Percentiles rank a stretch among this genome's conserved stretches.
These are phyloP conservation scores for Suillus tomentosus DNA, from an alignment of 768 basidiomycete species.

Conservation along the genomic window DNA sequence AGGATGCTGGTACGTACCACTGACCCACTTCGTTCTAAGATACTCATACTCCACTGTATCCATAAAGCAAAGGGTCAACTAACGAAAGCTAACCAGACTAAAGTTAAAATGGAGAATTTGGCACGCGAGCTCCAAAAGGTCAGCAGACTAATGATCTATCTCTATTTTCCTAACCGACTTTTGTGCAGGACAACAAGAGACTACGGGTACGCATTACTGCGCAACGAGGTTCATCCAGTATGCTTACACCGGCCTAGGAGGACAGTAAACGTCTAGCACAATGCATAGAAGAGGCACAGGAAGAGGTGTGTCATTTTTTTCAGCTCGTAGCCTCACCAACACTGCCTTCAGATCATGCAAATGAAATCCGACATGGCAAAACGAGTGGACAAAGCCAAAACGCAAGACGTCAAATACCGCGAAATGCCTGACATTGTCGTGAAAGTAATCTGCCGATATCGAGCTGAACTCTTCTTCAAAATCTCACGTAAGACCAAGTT, in stretches of 20 bases:
- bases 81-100: conserved; percentile 86
- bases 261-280: conserved; percentile 80
- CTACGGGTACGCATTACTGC: conserved; percentile 61
- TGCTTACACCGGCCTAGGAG: conserved; percentile 53
- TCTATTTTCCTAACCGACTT: conserved; percentile 20
- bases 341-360: conserved; percentile 57
- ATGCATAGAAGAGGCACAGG: conserved; percentile 85
- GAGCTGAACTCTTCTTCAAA: conserved; percentile 91
- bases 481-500: conserved; percentile 90
- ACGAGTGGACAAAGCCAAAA: conserved; percentile 75
- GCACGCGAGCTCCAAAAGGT: conserved; percentile 91
- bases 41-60: conserved; percentile 19
- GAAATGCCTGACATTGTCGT: conserved; percentile 90
- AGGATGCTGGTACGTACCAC: conserved; percentile 70
- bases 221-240: conserved; percentile 13
- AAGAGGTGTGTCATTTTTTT: conserved; percentile 55
- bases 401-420: conserved; percentile 78
- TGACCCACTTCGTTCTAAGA: conserved; percentile 8
- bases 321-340: conserved; percentile 9
- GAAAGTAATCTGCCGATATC: conserved; percentile 86
- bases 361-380: conserved; percentile 84
- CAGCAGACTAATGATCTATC: conserved; percentile 13
- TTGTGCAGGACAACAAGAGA: conserved; percentile 80
- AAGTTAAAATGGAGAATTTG: conserved; percentile 87
- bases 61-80: conserved; percentile 75